Base-by-base conservation (phyloP, 2,329 filamentous ascomycete genomes). In the Sphaerostilbella broomeana region DNA sequence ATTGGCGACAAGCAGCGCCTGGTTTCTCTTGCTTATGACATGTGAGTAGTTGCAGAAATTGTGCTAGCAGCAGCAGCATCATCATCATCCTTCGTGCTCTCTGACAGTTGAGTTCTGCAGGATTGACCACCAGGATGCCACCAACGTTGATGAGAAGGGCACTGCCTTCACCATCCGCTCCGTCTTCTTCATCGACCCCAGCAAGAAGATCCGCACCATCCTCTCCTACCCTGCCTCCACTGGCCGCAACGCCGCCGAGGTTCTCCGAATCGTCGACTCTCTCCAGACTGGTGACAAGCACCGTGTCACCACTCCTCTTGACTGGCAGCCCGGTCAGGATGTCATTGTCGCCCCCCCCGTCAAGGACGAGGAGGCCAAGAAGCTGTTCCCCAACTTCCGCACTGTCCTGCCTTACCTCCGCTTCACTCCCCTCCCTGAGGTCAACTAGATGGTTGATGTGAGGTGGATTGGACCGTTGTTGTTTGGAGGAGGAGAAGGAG, bases 81-180 rank as follows among this genome's bases (percentile, higher is more conserved):
- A n/a, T n/a, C n/a, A n/a, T n/a, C n/a, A n/a, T 57, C 10, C 25
- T 28, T 10, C n/a, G 15, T 2, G 27, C 16, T n/a, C 9, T 16
- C 2, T 31, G n/a, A 17, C 4, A 19, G 46, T 51, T 13, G 54
- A 36, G 10, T 17, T 17, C 17, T 3, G 13, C 52, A 80, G 75
- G 75, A 71, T 89, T 56, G 84, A 88, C 68, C 75, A 84, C 68
- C 82, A 87, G 63, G 84, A 88, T 63, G 76, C 80, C 55, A 84
- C 80, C 69, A 88, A 88, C 67, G 81, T 88, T 42, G 84, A 88
- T 62, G 64, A 74, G 56, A 86, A 86, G 75, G 83, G 83, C 53
- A 84, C 90, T 53, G 87, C 88, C 41, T 90, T 94, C 69, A 95
- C 89, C 54, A 94, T 95, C 68, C 86, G 89, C 57, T 87, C 84